Evolutionary conservation across 345 rosid genomes (phyloP).

Genomic region (Brassica incana): DNA sequence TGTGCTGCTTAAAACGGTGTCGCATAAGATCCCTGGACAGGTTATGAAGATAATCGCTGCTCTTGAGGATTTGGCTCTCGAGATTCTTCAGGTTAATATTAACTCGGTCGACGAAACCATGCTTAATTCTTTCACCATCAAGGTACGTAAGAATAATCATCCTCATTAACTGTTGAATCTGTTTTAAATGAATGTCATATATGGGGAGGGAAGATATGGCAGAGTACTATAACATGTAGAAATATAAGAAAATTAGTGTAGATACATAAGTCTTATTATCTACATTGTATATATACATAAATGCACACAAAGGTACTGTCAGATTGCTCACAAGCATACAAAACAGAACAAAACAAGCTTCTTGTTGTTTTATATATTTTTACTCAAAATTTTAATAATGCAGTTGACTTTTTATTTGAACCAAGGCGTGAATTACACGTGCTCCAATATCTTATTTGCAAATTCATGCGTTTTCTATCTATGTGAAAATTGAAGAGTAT

Average conservation of each 20-base stretch:
- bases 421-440: background rate
- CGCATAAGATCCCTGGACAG: conserved; percentile 85
- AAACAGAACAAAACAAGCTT: background rate
- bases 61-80: conserved; percentile 80
- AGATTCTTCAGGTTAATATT: conserved; percentile 71
- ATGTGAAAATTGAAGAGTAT: background rate
- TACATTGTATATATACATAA: conserved; percentile 24
- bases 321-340: conserved; percentile 11
- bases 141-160: conserved; percentile 55
- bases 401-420: background rate
- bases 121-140: conserved; percentile 91
- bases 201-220: conserved; percentile 14
- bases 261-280: conserved; percentile 14
- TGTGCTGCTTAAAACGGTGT: conserved; percentile 71
- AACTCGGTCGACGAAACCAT: conserved; percentile 66
- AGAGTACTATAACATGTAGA: conserved; percentile 32
- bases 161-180: background rate
- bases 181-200: background rate
- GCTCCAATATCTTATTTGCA: background rate
- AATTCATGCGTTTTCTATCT: background rate
- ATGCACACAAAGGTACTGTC: conserved; percentile 27
- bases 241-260: conserved; percentile 7
- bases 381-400: background rate
- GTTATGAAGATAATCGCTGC: conserved; percentile 72
- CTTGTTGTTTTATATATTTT: background rate